Percentiles rank a stretch among this genome's conserved stretches.
Conservation (phyloP, 306 rosid species). For the Echinosophora koreensis region DNA sequence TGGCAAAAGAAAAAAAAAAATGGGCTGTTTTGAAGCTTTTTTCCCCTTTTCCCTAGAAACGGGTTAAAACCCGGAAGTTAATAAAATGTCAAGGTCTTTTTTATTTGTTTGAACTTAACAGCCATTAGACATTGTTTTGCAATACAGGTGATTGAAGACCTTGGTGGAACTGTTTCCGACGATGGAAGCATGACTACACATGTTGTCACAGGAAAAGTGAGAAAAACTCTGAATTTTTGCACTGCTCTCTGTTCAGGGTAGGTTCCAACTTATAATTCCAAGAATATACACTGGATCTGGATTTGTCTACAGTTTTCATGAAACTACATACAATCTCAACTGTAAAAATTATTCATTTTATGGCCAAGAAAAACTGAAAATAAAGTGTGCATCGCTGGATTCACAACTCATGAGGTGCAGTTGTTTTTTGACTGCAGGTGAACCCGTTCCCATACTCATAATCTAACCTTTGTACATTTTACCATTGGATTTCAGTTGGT, state of each 20-base stretch:
- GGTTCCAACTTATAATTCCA: conserved; percentile 54
- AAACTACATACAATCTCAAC: too few relatives aligned
- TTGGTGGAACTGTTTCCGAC: conserved; percentile 73
- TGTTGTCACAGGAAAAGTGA: conserved; percentile 86
- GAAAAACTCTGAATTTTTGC: conserved; percentile 90
- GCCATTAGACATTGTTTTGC: conserved; percentile 29
- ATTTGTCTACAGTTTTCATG: too few relatives aligned
- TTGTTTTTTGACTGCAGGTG: too few relatives aligned
- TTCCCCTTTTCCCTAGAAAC: conserved; percentile 12
- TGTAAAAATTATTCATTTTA: too few relatives aligned
- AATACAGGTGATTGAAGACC: conserved; percentile 76
- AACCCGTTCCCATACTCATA: too few relatives aligned
- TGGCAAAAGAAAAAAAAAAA: conserved; percentile 19
- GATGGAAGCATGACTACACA: conserved; percentile 82
- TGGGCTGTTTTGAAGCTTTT: conserved; percentile 6
- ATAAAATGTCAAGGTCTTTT: conserved; percentile 3
- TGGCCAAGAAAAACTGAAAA: too few relatives aligned
- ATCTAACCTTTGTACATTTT: too few relatives aligned
- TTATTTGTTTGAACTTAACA: conserved; percentile 5
- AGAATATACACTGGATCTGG: background rate
- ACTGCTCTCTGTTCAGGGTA: conserved; percentile 91
- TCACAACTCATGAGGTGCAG: too few relatives aligned
- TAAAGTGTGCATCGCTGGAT: too few relatives aligned
- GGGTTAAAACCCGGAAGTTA: conserved; percentile 24
- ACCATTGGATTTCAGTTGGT: too few relatives aligned